Evolutionary conservation across 148 eudicot genomes (phyloP).

Genomic region (Fagopyrum esculentum): DNA sequence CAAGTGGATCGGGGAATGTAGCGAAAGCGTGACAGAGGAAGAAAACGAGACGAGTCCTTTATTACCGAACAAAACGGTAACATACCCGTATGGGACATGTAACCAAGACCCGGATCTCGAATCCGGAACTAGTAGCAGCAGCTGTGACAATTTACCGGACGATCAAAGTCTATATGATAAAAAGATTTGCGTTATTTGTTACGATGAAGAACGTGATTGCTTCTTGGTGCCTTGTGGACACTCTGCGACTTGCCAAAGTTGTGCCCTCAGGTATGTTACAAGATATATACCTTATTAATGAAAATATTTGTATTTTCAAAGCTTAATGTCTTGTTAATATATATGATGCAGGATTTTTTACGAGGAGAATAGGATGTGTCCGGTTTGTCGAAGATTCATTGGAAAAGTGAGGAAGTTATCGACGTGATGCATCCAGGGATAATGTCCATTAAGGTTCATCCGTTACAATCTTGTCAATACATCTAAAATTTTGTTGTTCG

Average conservation of each 20-base stretch:
- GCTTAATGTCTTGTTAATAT: not conserved
- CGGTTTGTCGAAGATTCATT: constrained; percentile 56
- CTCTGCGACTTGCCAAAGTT: constrained; percentile 6
- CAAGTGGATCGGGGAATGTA: constrained; percentile 2
- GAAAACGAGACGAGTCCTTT: not conserved
- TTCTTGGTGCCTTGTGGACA: constrained; percentile 10
- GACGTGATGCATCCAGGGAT: not conserved
- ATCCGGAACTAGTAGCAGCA: not conserved
- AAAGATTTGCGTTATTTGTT: constrained; percentile 2
- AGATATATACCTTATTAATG: not conserved
- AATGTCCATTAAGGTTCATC: no score
- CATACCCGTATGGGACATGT: not conserved
- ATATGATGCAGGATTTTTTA: constrained; percentile 43
- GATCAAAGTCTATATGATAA: not conserved
- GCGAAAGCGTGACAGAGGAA: not conserved
- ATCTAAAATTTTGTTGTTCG: no score
- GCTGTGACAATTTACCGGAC: not conserved
- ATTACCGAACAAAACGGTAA: constrained; percentile 1
- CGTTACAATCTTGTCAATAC: no score
- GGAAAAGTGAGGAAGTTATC: constrained; percentile 36
- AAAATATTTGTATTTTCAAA: no score
- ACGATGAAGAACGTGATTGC: constrained; percentile 7
- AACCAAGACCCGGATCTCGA: not conserved
- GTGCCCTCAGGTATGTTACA: not conserved
- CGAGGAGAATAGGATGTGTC: constrained; percentile 42